Evolutionary conservation across 768 basidiomycete species (phyloP), one percentile per base, ranked within the genome.

Genomic region (Agrocybe praecox): DNA sequence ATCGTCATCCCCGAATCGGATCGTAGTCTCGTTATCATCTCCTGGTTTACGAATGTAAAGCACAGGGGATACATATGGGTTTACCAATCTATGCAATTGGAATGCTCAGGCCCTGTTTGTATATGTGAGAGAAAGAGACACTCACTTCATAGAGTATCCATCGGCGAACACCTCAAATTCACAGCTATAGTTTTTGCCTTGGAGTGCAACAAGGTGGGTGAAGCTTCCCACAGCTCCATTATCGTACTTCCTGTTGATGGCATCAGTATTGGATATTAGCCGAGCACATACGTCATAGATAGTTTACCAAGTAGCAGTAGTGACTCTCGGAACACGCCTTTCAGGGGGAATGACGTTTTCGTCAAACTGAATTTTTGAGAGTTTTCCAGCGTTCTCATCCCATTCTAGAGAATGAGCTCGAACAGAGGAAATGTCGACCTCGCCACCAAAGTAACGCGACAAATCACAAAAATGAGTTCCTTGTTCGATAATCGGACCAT

Each of bases 391-490:
- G 61, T 86, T 83, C 72, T 98, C 96, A 69, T 93, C 79, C 90
- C 90, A 94, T 68, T 96, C 96, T 29, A 98, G 81, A 9, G 95
- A 93, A 67, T 94, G 92, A 15, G 96, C 96, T 36, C 70, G 76
- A 40, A 94, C 90, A 32, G 82, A 83, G 50, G 85, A 75, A 58
- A 96, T 86, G 67, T 97, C 92, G 56, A 97, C 93, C 62, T 96
- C 92, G 15, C 96, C 96, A 50, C 96, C 96, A 67, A 98, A 98
- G 79, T 96, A 96, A 62, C 96, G 89, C 40, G 94, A 97, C 44
- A 97, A 82, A 75, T 98, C 95, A 65, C 93, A 95, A 76, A 98
- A 96, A 77, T 98, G 96, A 14, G 96, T 98, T 46, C 93, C 96
- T 76, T 94, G 91, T 72, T 94, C 94, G 60, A 96, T 76, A 63